These are phyloP conservation scores for Blastocystis sp. DNA, from an alignment of 352 stramenopile genomes.

Conservation along the genomic window DNA sequence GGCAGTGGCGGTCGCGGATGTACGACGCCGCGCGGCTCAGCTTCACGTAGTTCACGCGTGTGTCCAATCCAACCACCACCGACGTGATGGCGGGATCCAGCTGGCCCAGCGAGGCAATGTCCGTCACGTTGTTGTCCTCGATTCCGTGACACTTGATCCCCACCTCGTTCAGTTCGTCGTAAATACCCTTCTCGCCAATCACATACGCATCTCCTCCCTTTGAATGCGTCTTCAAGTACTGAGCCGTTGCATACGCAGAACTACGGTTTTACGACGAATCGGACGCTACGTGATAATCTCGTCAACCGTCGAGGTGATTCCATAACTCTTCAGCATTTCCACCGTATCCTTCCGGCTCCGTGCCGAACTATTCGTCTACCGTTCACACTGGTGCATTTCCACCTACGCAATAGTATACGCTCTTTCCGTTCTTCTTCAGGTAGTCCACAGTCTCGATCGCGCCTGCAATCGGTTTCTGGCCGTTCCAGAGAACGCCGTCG, in stretches of 20 bases:
- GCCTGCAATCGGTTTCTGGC: background rate
- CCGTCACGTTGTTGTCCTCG: background rate
- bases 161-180: slow-evolving; percentile 11
- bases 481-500: slow-evolving; percentile 1
- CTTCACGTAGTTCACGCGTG: background rate
- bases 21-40: slow-evolving; percentile 2
- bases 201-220: background rate
- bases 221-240: background rate
- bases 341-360: background rate
- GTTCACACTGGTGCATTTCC: background rate
- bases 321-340: background rate
- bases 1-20: slow-evolving; percentile 12
- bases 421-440: background rate
- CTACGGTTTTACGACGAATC: background rate
- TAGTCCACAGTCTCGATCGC: background rate
- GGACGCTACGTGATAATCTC: slow-evolving; percentile 23
- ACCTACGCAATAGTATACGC: slow-evolving; percentile 22
- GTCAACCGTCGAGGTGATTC: background rate
- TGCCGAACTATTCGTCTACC: slow-evolving; percentile 11
- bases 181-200: slow-evolving; percentile 12
- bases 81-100: background rate
- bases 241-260: background rate
- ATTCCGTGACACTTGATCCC: slow-evolving; percentile 21
- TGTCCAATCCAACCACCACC: slow-evolving; percentile 3
- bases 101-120: background rate